phyloP scores from a whole-genome alignment of 1,284 basidiomycete genomes.

The Pyrrhoderma noxium region DNA sequence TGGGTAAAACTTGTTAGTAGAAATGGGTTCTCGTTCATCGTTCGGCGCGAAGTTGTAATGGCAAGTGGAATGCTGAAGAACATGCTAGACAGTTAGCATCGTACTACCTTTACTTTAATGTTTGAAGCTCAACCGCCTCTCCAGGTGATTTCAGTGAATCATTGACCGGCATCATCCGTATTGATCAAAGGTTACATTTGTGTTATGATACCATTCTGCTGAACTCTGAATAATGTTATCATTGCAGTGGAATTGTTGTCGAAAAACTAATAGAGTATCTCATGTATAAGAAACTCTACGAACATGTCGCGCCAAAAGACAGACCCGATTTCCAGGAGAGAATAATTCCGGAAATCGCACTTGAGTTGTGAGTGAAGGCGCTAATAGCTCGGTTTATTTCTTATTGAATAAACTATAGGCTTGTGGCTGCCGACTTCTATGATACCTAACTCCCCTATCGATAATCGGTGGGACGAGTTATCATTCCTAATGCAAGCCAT shows the following conservation, averaged over 20 bases:
- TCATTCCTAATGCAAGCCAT: too few species aligned
- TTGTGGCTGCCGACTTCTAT: conserved; percentile 68
- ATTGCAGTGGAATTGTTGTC: conserved; percentile 58
- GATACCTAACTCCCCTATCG: conserved; percentile 34
- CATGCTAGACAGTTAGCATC: conserved; percentile 31
- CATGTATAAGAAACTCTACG: conserved; percentile 67
- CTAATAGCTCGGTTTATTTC: neutral
- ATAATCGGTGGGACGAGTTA: too few species aligned
- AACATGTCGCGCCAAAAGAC: conserved; percentile 55
- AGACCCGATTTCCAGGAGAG: conserved; percentile 75
- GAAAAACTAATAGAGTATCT: conserved; percentile 83
- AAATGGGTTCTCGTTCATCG: conserved; percentile 56
- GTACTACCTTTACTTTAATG: neutral
- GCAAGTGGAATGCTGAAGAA: conserved; percentile 50
- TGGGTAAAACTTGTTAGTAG: conserved; percentile 59
- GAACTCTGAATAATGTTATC: neutral
- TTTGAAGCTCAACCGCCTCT: neutral
- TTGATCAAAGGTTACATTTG: conserved; percentile 49
- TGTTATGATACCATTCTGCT: too few species aligned
- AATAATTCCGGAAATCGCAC: conserved; percentile 70
- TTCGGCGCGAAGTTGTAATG: conserved; percentile 48
- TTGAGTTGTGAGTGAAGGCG: conserved; percentile 63
- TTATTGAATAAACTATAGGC: conserved; percentile 30
- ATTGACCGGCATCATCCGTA: conserved; percentile 37
- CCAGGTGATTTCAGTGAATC: conserved; percentile 47